A percentile compares a stretch with the other conserved stretches of the same genome.
Evolutionary conservation across 805 yeast genomes (phyloP).

Genomic region (Yamadazyma sp.): DNA sequence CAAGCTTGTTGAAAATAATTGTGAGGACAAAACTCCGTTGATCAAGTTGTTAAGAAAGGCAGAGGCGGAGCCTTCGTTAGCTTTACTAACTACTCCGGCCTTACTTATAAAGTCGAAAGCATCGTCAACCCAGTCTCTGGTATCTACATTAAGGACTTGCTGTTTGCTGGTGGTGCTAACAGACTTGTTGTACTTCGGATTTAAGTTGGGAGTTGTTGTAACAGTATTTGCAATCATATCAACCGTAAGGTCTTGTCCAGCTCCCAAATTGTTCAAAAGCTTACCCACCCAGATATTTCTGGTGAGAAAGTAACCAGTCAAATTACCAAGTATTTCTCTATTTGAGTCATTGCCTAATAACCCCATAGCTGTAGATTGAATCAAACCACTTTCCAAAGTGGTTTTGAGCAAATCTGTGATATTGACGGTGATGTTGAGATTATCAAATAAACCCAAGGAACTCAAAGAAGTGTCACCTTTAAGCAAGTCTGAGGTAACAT

Average conservation of each 20-base stretch:
- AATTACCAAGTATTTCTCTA: constrained; percentile 23
- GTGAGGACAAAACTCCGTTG: constrained; percentile 23
- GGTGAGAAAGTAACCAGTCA: constrained; percentile 27
- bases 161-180: constrained; percentile 9
- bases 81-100: constrained; percentile 3
- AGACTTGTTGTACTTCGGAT: constrained; percentile 20
- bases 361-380: constrained; percentile 23
- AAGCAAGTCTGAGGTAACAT: constrained; percentile 19
- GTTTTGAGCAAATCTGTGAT: constrained; percentile 20
- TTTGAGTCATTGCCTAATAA: constrained; percentile 32
- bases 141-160: constrained; percentile 1
- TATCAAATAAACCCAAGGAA: constrained; percentile 2
- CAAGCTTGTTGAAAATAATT: constrained; percentile 21
- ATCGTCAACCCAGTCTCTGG: constrained; percentile 1
- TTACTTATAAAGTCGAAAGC: constrained; percentile 1
- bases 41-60: constrained; percentile 32
- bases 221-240: constrained; percentile 30
- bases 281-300: constrained; percentile 30
- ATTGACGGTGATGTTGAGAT: constrained; percentile 24
- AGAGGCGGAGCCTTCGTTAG: constrained; percentile 30
- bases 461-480: constrained; percentile 8
- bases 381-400: constrained; percentile 27
- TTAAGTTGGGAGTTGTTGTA: constrained; percentile 28
- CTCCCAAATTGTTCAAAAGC: constrained; percentile 32
- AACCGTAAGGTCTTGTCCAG: constrained; percentile 30